Evolutionary conservation across 106 monocot genomes (phyloP).

Genomic region (Triglochin maritima): DNA sequence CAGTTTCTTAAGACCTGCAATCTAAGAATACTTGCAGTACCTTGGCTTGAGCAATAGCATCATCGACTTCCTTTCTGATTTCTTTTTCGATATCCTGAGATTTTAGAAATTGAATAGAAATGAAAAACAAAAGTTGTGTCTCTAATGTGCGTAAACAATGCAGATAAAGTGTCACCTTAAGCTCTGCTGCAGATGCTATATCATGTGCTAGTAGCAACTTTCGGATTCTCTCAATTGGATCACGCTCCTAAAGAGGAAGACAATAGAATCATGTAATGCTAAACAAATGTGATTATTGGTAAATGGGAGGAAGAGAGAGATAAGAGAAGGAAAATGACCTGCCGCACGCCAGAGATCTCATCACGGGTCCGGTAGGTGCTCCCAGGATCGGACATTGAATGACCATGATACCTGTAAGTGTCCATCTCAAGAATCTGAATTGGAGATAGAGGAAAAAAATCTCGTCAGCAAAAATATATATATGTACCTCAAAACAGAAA

Average conservation of each 20-base stretch:
- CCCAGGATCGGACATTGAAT: constrained; percentile 98
- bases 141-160: background rate
- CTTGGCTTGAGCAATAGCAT: constrained; percentile 62
- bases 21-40: constrained; percentile 16
- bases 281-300: background rate
- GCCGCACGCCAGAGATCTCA: constrained; percentile 81
- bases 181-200: constrained; percentile 56
- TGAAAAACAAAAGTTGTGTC: background rate
- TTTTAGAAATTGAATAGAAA: background rate
- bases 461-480: background rate
- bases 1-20: background rate
- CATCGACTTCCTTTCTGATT: constrained; percentile 51
- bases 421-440: constrained; percentile 88
- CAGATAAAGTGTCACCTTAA: constrained; percentile 43
- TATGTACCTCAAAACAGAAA: too few species aligned
- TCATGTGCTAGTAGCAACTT: constrained; percentile 78
- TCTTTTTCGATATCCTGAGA: constrained; percentile 56
- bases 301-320: background rate
- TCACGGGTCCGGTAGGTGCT: constrained; percentile 96
- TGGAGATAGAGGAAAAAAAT: background rate
- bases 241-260: constrained; percentile 15
- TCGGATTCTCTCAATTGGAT: constrained; percentile 76
- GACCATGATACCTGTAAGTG: constrained; percentile 93
- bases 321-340: constrained; percentile 30
- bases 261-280: too few species aligned